Conservation (phyloP, 257 asterid genomes). For the Ilex asprella region DNA sequence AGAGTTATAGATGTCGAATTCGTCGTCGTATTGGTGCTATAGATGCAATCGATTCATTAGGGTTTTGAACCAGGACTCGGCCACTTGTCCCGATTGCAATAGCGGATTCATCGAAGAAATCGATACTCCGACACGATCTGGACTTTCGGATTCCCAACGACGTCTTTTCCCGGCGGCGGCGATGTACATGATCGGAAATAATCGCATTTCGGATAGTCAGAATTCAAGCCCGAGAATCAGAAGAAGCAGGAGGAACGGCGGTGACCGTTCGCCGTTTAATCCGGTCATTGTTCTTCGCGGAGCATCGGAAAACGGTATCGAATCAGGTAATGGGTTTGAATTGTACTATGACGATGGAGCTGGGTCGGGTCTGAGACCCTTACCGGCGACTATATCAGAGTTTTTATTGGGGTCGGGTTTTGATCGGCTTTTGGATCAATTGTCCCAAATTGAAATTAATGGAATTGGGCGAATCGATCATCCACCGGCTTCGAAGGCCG, state of each 20-base stretch:
- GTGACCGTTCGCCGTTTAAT: too few relatives aligned
- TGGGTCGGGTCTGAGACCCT: background rate
- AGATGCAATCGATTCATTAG: constrained; percentile 62
- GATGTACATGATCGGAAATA: background rate
- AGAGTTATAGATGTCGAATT: constrained; percentile 28
- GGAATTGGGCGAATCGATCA: background rate
- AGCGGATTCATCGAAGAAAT: constrained; percentile 67
- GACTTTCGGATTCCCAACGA: constrained; percentile 31
- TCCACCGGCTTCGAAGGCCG: background rate
- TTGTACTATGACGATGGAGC: background rate
- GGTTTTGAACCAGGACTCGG: constrained; percentile 42
- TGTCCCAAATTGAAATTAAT: too few relatives aligned
- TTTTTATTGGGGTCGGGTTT: background rate
- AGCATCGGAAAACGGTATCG: background rate
- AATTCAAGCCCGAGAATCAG: background rate
- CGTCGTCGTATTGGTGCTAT: constrained; percentile 67
- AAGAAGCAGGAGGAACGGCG: too few relatives aligned
- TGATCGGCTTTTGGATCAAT: background rate
- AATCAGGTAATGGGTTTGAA: background rate
- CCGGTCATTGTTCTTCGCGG: background rate
- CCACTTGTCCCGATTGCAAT: constrained; percentile 65
- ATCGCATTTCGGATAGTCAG: background rate
- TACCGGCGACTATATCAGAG: background rate
- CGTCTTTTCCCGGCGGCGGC: background rate
- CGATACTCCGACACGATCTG: constrained; percentile 39